Conservation (phyloP, 257 asterid species). For the Solanum raphanifolium region DNA sequence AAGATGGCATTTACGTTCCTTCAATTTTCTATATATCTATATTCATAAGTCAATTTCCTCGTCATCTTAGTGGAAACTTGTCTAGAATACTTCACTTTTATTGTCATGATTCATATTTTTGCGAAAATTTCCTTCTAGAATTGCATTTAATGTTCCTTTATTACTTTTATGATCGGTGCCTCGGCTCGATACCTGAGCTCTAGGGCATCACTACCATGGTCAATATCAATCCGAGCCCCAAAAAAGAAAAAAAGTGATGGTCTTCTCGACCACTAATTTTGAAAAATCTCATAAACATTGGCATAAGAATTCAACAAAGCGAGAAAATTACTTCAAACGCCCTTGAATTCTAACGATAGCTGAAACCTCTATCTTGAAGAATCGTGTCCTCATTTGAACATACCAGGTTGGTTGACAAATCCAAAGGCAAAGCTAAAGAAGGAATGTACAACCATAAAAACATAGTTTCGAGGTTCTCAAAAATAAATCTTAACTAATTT, state of each 20-base stretch:
- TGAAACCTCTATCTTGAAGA: neutral
- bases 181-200: neutral
- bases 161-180: no score
- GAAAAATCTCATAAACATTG: no score
- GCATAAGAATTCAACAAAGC: neutral
- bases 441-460: neutral
- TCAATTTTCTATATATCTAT: neutral
- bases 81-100: no score
- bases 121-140: fast-evolving
- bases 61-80: neutral
- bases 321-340: neutral
- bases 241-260: neutral
- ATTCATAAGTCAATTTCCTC: neutral
- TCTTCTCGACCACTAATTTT: neutral
- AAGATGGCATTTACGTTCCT: neutral
- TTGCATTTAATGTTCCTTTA: neutral
- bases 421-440: neutral
- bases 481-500: neutral
- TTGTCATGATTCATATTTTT: neutral
- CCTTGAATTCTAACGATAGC: no score
- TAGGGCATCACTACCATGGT: neutral
- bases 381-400: neutral
- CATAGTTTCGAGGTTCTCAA: neutral
- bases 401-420: neutral
- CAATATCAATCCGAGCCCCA: neutral